Base-by-base conservation (phyloP, 495 filamentous ascomycete species). In the Rusavskia elegans region DNA sequence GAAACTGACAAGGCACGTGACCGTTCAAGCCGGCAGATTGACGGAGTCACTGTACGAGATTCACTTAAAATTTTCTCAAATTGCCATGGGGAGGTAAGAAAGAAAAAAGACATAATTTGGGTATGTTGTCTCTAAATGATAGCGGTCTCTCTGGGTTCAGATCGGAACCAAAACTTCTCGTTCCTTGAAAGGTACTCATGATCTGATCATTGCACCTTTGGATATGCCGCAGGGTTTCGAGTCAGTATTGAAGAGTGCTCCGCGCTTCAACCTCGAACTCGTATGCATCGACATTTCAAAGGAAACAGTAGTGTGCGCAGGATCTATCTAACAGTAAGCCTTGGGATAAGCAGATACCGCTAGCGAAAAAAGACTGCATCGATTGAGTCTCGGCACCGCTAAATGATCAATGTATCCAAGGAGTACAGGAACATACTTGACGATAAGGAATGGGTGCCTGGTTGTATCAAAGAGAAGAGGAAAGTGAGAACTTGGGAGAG, bases 271-370 rank as follows among this genome's bases (percentile, higher is more conserved):
- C 2, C 8, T 11, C 2, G 13, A 14, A 10, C 9, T 2, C 7
- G 9, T 35, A 2, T 11, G 13, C 32, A 13, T 13, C 1, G 32
- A 35, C 32, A 1, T 11, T 11, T 35, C 32, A 11, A 35, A 11
- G 32, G 5, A 1, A 35, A 13, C 3, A 35, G 32, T 7, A 7
- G 69, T 83, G 75, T 82, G 59, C 42, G 75, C 77, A 74, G 71
- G 67, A 68, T 71, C 79, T 82, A 83, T 83, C 79, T 83, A 83
- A 80, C 79, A 64, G 77, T 78, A 79, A 71, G 63, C 79, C 76
- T 78, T 80, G 66, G 53, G 59, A 52, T 40, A 63, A 64, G 76
- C 79, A 81, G 78, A 77, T 78, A 80, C 78, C 71, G 80, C 76
- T 83, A 83, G 80, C 80, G 80, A 83, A 83, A 80, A 78, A 73